These are phyloP conservation scores for Helicostylum pulchrum DNA, from an alignment of 192 early-diverging fungal genomes.

Conservation along the genomic window DNA sequence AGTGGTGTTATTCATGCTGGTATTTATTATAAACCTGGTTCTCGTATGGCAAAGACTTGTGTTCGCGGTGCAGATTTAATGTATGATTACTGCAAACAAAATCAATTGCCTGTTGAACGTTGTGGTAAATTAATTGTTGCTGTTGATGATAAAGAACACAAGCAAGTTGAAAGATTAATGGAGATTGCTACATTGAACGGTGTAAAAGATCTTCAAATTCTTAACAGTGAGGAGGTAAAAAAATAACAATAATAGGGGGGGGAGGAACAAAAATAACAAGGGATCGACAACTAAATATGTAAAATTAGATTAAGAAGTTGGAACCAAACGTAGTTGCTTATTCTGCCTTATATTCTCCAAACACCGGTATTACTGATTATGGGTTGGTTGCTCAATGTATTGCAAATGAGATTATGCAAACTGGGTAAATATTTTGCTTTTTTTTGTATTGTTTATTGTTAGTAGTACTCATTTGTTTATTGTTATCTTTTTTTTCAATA, in stretches of 20 bases:
- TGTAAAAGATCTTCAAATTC: constrained; percentile 32
- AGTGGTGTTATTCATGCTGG: constrained; percentile 37
- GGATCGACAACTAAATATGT: not conserved
- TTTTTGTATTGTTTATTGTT: not conserved
- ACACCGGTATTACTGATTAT: constrained; percentile 35
- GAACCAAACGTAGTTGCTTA: constrained; percentile 38
- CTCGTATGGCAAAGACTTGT: constrained; percentile 37
- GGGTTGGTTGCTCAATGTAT: constrained; percentile 30
- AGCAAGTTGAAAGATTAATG: constrained; percentile 31
- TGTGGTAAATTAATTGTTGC: constrained; percentile 56
- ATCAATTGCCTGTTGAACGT: constrained; percentile 39
- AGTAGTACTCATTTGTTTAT: not conserved
- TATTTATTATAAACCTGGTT: constrained; percentile 34
- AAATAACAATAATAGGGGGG: not conserved
- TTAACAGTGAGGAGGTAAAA: constrained; percentile 27
- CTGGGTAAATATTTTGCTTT: constrained; percentile 25
- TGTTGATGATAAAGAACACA: constrained; percentile 30
- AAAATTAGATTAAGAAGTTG: constrained; percentile 23
- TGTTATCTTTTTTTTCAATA: not conserved
- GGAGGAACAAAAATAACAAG: too few relatives aligned
- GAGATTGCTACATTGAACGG: constrained; percentile 29
- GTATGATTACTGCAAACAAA: constrained; percentile 43
- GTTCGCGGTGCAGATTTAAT: constrained; percentile 49
- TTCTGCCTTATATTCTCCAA: constrained; percentile 36
- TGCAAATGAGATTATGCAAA: constrained; percentile 28